These are phyloP conservation scores for Arabidopsis lyrata DNA, from an alignment of 441 rosid species.

Conservation along the genomic window DNA sequence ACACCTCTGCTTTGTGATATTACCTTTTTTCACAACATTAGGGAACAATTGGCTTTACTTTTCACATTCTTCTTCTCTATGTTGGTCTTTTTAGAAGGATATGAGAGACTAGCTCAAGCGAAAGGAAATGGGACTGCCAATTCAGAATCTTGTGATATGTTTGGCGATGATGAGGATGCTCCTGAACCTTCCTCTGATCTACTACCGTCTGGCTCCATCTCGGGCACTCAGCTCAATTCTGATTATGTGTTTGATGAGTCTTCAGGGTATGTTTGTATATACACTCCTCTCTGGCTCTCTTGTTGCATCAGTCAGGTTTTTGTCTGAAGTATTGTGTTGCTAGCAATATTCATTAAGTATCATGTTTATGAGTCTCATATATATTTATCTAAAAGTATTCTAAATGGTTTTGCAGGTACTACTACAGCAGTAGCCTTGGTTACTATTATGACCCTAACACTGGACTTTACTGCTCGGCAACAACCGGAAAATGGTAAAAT, in stretches of 20 bases:
- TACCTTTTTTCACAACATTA: conserved; percentile 3
- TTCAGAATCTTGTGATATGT: conserved; percentile 72
- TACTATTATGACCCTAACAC: conserved; percentile 89
- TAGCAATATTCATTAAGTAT: background rate
- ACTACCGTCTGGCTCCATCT: conserved; percentile 45
- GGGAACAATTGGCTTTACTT: conserved; percentile 8
- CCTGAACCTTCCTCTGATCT: conserved; percentile 50
- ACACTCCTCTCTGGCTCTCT: conserved; percentile 17
- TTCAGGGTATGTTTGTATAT: conserved; percentile 68
- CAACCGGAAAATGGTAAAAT: conserved; percentile 86
- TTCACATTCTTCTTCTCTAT: conserved; percentile 7
- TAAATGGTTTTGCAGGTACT: conserved; percentile 63
- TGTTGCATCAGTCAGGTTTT: conserved; percentile 18
- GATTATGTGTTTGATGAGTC: conserved; percentile 89
- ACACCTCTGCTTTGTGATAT: conserved; percentile 7
- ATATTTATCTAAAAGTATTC: conserved; percentile 3
- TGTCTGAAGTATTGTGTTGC: conserved; percentile 8
- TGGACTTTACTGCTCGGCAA: conserved; percentile 80
- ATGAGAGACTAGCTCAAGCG: conserved; percentile 71
- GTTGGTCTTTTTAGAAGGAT: conserved; percentile 67
- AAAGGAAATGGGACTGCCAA: conserved; percentile 50
- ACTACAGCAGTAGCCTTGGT: conserved; percentile 89
- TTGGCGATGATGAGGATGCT: conserved; percentile 69
- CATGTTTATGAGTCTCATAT: conserved; percentile 7
- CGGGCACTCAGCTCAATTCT: conserved; percentile 47